phyloP scores from a whole-genome alignment of 176 grass and related monocot genomes.

The Chrysopogon serrulatus region DNA sequence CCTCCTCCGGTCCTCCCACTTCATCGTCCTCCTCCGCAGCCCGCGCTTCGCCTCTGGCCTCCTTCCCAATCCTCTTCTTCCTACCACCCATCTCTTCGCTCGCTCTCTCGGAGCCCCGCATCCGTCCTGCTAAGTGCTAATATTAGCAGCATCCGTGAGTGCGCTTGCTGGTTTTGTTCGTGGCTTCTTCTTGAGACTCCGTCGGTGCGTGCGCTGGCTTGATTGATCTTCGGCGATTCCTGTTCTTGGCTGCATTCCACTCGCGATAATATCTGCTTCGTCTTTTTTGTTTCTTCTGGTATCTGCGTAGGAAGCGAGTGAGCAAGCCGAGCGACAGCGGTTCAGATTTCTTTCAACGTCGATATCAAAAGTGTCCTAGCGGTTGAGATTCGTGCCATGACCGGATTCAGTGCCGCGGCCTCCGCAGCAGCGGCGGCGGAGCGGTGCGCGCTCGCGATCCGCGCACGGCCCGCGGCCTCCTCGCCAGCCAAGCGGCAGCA shows the following conservation, averaged over 20 bases:
- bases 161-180: neutral
- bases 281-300: neutral
- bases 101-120: neutral
- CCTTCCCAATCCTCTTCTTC: neutral
- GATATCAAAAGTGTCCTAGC: neutral
- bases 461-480: conserved; percentile 10
- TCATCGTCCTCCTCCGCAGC: neutral
- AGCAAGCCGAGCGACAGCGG: neutral
- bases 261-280: neutral
- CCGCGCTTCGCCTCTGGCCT: conserved; percentile 13
- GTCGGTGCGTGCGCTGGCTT: neutral
- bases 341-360: neutral
- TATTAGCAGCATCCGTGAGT: neutral
- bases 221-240: neutral
- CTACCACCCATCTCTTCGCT: neutral
- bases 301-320: neutral
- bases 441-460: conserved; percentile 38
- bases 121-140: neutral
- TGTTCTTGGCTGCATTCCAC: neutral
- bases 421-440: conserved; percentile 18
- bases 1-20: neutral
- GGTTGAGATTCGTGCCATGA: conserved; percentile 25
- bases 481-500: conserved; percentile 15
- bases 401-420: conserved; percentile 29
- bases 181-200: neutral